Conservation (phyloP, 2,329 filamentous ascomycete species). For the Gliomastix tumulicola region DNA sequence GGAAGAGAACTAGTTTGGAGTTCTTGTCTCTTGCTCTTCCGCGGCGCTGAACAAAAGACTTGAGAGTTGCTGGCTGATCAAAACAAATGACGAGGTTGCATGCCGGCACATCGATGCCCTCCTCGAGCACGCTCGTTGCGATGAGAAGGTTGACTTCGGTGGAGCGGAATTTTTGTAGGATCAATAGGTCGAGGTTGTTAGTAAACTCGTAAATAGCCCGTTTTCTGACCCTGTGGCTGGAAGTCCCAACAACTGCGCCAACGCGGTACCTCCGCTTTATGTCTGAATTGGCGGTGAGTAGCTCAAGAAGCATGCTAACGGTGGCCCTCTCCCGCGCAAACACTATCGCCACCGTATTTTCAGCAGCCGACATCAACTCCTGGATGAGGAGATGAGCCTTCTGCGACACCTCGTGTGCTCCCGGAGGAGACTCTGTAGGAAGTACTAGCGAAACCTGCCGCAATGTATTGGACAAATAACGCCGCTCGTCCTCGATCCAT, state of each 20-base stretch:
- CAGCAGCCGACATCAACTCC: slow-evolving; percentile 36
- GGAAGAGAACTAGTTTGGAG: slow-evolving; percentile 43
- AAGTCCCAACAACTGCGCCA: slow-evolving; percentile 50
- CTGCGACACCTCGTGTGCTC: slow-evolving; percentile 35
- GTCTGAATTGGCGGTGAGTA: slow-evolving; percentile 46
- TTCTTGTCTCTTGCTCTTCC: slow-evolving; percentile 43
- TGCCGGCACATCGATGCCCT: slow-evolving; percentile 60
- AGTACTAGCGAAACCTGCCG: slow-evolving; percentile 19
- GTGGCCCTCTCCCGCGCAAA: slow-evolving; percentile 60
- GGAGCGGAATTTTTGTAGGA: slow-evolving; percentile 40
- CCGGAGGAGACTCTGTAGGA: slow-evolving; percentile 8
- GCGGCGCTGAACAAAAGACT: slow-evolving; percentile 52
- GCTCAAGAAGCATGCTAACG: slow-evolving; percentile 49
- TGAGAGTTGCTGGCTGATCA: slow-evolving; percentile 40
- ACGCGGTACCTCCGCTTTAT: slow-evolving; percentile 38
- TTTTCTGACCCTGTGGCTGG: slow-evolving; percentile 23
- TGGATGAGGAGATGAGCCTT: slow-evolving; percentile 50
- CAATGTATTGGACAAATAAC: slow-evolving; percentile 45
- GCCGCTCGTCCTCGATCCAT: slow-evolving; percentile 43
- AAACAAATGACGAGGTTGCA: slow-evolving; percentile 58
- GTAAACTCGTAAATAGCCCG: slow-evolving; percentile 31
- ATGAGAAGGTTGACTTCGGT: slow-evolving; percentile 51
- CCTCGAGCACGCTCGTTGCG: slow-evolving; percentile 58
- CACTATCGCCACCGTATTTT: slow-evolving; percentile 48
- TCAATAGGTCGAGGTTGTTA: slow-evolving; percentile 19